Conservation (phyloP, 2,329 filamentous ascomycete species). For the Intubia oerlemansii region DNA sequence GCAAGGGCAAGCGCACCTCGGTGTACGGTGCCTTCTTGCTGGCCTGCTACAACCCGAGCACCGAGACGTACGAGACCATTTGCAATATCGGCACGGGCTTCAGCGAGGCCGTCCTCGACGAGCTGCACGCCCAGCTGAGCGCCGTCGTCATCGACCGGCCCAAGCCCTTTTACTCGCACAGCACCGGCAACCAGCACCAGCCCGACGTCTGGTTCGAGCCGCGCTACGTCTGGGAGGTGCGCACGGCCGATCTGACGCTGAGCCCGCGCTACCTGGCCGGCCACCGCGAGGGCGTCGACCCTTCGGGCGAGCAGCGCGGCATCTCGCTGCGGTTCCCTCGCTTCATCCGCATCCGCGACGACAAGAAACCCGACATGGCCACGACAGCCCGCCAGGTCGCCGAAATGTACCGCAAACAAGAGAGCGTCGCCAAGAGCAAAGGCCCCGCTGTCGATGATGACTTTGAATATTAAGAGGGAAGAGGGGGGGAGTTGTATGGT, state of each 20-base stretch:
- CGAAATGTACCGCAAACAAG: conserved; percentile 93
- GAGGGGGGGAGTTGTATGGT: background rate
- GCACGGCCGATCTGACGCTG: conserved; percentile 84
- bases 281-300: conserved; percentile 53
- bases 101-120: conserved; percentile 80
- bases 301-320: conserved; percentile 39
- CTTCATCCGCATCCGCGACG: conserved; percentile 79
- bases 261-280: conserved; percentile 90
- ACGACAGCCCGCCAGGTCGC: conserved; percentile 70
- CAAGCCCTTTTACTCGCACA: conserved; percentile 90
- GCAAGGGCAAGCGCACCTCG: conserved; percentile 84
- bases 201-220: conserved; percentile 98
- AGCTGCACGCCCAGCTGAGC: conserved; percentile 56
- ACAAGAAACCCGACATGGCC: conserved; percentile 88
- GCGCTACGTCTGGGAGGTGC: conserved; percentile 88
- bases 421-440: conserved; percentile 72
- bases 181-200: conserved; percentile 67
- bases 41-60: conserved; percentile 69
- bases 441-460: conserved; percentile 82
- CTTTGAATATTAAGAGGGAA: conserved; percentile 66
- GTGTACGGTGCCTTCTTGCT: conserved; percentile 92
- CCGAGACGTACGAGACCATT: conserved; percentile 77
- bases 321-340: conserved; percentile 80
- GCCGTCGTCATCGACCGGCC: conserved; percentile 66
- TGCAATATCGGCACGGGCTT: conserved; percentile 99